Base-by-base conservation (phyloP, 2,329 filamentous ascomycete species). In the Ophiocordyceps camponoti-saundersi region DNA sequence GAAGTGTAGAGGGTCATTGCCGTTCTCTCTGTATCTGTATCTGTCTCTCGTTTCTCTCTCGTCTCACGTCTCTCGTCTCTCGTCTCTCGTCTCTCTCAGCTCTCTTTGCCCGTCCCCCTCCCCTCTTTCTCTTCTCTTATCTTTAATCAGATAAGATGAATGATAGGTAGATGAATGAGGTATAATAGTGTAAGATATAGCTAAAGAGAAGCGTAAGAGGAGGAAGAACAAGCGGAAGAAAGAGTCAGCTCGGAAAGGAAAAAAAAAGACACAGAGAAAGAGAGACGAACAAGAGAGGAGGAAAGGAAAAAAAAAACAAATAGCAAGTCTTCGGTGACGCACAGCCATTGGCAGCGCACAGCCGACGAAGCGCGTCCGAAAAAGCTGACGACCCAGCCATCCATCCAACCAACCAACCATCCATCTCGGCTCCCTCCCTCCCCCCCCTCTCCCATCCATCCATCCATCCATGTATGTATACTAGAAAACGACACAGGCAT, bases 1-100 rank as follows among this genome's bases (percentile, higher is more conserved):
- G 68, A 61, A 2, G 75, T 72, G 57, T 81, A 81, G 56, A 82
- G 64, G 45, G 67, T 57, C 77, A 80, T 81, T 51, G 52, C 63
- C 32, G 59, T 49, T 8, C 4, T 26, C 8, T 26, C n/a, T n/a
- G n/a, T n/a, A n/a, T n/a, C n/a, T n/a, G n/a, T n/a, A n/a, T n/a
- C n/a, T n/a, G n/a, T n/a, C n/a, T 26, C 8, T 8, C 8, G 23
- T 8, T 26, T 8, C 23, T 26, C 23, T 26, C 23, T 26, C 23
- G 5, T 26, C 8, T 8, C 23, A 5, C 23, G 5, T 8, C 8
- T 8, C 8, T 4, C 8, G 5, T 8, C 23, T 8, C 8, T 8
- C 8, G 4, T 26, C 23, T 26, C 8, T 26, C 23, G 23, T 26
- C 8, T 8, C 8, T 26, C 4, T 8, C 8, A 4, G 4, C 23